Percentiles rank a stretch among this genome's conserved stretches.
Evolutionary conservation across 2,329 filamentous ascomycete genomes (phyloP).

Genomic region (Microdochium nivale): DNA sequence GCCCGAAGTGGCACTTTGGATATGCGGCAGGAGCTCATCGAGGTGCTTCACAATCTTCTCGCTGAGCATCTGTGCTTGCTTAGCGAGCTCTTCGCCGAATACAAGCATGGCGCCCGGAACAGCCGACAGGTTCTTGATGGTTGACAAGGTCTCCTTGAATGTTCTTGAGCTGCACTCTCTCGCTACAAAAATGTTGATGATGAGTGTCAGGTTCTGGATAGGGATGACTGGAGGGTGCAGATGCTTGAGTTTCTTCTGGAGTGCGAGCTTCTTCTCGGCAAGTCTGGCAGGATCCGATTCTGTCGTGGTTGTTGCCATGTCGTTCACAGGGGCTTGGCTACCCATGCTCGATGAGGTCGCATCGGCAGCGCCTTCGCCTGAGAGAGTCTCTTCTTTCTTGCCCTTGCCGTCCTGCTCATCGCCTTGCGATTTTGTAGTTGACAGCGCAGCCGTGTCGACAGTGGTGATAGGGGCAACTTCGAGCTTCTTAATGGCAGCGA

Average conservation of each 20-base stretch:
- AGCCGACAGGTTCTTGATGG: constrained; percentile 95
- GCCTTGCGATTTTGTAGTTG: constrained; percentile 4
- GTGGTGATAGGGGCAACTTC: constrained; percentile 12
- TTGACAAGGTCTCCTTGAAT: constrained; percentile 93
- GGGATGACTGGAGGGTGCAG: constrained; percentile 79
- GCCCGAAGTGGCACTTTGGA: constrained; percentile 76
- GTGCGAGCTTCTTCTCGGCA: constrained; percentile 29
- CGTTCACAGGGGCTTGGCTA: constrained; percentile 4
- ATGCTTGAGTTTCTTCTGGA: constrained; percentile 44
- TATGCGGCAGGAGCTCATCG: constrained; percentile 75
- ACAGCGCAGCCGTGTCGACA: constrained; percentile 7
- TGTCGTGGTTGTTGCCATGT: constrained; percentile 3
- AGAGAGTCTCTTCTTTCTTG: constrained; percentile 6
- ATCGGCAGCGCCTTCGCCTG: constrained; percentile 12
- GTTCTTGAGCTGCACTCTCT: constrained; percentile 96
- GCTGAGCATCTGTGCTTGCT: constrained; percentile 76
- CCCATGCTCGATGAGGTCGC: constrained; percentile 3
- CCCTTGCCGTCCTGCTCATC: not conserved
- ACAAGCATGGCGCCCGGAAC: constrained; percentile 83
- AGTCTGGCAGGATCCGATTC: constrained; percentile 20
- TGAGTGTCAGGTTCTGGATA: constrained; percentile 78
- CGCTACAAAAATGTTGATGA: constrained; percentile 94
- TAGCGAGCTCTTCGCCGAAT: constrained; percentile 88
- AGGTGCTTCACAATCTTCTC: constrained; percentile 79
- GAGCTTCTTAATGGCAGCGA: constrained; percentile 26